A percentile compares a stretch with the other conserved stretches of the same genome.
Conservation (phyloP, 2,329 filamentous ascomycete species). For the Colletotrichum cereale region DNA sequence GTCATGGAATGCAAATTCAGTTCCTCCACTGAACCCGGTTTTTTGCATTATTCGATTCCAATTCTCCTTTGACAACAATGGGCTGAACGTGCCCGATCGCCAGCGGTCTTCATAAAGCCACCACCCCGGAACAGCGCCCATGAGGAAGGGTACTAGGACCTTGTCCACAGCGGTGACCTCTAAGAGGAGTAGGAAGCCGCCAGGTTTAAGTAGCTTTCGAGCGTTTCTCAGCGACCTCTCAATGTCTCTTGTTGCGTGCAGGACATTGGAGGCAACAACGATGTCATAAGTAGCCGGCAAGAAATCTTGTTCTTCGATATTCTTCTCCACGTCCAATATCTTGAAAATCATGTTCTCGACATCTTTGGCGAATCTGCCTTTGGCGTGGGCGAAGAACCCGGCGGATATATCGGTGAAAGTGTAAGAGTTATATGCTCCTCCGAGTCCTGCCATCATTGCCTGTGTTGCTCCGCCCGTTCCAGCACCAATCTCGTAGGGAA, state of each 20-base stretch:
- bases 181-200: slow-evolving; percentile 45
- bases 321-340: slow-evolving; percentile 49
- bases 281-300: slow-evolving; percentile 45
- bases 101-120: slow-evolving; percentile 49
- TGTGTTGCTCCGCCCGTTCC: slow-evolving; percentile 53
- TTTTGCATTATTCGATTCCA: slow-evolving; percentile 47
- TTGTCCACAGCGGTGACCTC: slow-evolving; percentile 18
- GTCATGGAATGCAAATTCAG: not conserved
- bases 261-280: slow-evolving; percentile 47
- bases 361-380: slow-evolving; percentile 44
- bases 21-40: slow-evolving; percentile 44
- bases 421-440: slow-evolving; percentile 39
- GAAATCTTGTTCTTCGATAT: slow-evolving; percentile 47
- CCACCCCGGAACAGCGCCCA: slow-evolving; percentile 50
- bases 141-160: slow-evolving; percentile 41
- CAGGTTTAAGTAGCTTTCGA: slow-evolving; percentile 47
- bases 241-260: slow-evolving; percentile 46
- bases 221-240: slow-evolving; percentile 43
- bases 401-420: slow-evolving; percentile 44
- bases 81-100: slow-evolving; percentile 41
- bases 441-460: slow-evolving; percentile 32
- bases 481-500: slow-evolving; percentile 53
- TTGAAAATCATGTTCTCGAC: slow-evolving; percentile 39
- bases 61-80: slow-evolving; percentile 42
- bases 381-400: slow-evolving; percentile 42